Percentiles rank a stretch among this genome's conserved stretches.
These are phyloP conservation scores for Melaleuca quinquenervia DNA, from an alignment of 345 rosid genomes.

Conservation along the genomic window DNA sequence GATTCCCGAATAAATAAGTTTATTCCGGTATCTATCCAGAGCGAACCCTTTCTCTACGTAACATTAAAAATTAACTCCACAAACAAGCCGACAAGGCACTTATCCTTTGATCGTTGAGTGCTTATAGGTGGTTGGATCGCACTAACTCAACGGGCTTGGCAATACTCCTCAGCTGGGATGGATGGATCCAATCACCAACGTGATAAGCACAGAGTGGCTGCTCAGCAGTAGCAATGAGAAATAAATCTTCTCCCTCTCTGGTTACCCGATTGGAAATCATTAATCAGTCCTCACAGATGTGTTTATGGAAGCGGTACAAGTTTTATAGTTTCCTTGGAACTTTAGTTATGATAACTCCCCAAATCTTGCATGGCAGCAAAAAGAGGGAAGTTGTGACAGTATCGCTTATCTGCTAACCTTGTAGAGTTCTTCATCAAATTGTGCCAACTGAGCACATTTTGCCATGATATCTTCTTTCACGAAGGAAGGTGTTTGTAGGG, in stretches of 20 bases:
- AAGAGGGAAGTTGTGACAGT: background rate
- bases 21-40: no score
- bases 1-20: no score
- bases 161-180: conserved; percentile 63
- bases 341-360: background rate
- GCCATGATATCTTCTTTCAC: conserved; percentile 93
- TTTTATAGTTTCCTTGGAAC: background rate
- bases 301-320: background rate
- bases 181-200: conserved; percentile 89
- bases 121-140: no score
- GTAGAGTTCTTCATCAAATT: conserved; percentile 93
- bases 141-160: no score
- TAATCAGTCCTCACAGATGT: background rate
- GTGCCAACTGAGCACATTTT: conserved; percentile 85
- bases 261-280: conserved; percentile 42
- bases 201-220: conserved; percentile 94
- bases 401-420: conserved; percentile 31
- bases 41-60: no score
- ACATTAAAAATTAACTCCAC: no score
- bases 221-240: conserved; percentile 94
- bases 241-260: conserved; percentile 89
- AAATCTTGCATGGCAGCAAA: background rate
- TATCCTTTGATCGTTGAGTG: no score
- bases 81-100: no score
- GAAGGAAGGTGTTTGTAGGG: conserved; percentile 82